Percentiles rank a stretch among this genome's conserved stretches.
These are phyloP conservation scores for Coemansia sp. DNA, from an alignment of 192 early-diverging fungal genomes.

Conservation along the genomic window DNA sequence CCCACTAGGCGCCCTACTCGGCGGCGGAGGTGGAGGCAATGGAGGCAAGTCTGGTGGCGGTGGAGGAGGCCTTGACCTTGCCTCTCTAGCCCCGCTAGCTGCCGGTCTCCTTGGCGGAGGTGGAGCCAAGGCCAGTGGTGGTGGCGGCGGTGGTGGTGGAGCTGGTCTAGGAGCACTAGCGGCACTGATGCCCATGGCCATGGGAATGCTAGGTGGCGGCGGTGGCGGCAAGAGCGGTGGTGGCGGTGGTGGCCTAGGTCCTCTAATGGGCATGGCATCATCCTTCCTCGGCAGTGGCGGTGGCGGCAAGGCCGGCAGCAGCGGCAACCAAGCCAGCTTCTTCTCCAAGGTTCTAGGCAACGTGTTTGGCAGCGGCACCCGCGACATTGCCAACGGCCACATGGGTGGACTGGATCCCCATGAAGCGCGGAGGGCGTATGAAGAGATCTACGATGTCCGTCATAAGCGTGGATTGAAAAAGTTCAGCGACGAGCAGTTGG, in stretches of 20 bases:
- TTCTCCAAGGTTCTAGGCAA: constrained; percentile 49
- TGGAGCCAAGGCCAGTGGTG: constrained; percentile 1
- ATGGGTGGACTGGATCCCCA: constrained; percentile 23
- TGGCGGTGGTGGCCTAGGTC: constrained; percentile 34
- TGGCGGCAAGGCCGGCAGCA: constrained; percentile 9
- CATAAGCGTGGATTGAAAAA: neutral
- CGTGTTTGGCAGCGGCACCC: constrained; percentile 43
- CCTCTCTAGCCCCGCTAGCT: constrained; percentile 33
- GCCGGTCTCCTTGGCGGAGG: constrained; percentile 38
- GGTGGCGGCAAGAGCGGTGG: constrained; percentile 19
- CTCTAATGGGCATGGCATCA: constrained; percentile 40
- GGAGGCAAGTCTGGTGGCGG: neutral
- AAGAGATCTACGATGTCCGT: constrained; percentile 23
- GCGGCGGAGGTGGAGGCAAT: neutral
- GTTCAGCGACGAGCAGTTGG: constrained; percentile 41
- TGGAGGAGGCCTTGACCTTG: constrained; percentile 34
- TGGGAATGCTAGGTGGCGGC: constrained; percentile 37
- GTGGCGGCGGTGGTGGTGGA: constrained; percentile 20
- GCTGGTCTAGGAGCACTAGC: constrained; percentile 42
- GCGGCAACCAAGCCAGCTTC: constrained; percentile 29
- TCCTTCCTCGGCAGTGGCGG: constrained; percentile 39
- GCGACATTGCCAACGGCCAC: constrained; percentile 28
- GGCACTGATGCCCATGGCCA: constrained; percentile 38
- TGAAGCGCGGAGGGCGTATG: constrained; percentile 23
- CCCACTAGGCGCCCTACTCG: constrained; percentile 11